phyloP scores from a whole-genome alignment of 2,329 filamentous ascomycete genomes.

The Aspergillus sp. region DNA sequence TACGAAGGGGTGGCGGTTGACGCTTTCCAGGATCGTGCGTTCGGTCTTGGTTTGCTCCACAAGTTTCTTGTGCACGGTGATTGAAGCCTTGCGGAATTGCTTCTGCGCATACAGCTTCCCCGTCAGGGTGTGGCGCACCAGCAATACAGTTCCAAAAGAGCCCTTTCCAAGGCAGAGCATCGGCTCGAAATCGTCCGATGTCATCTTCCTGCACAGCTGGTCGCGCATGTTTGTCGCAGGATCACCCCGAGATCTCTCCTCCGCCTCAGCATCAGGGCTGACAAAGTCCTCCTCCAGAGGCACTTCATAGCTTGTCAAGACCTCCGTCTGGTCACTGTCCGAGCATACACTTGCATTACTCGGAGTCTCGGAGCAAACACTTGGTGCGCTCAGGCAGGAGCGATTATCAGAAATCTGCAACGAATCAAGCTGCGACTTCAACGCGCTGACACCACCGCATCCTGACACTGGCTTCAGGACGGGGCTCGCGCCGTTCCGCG shows the following conservation, averaged over 20 bases:
- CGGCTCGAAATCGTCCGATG: slow-evolving; percentile 79
- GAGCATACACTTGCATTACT: slow-evolving; percentile 57
- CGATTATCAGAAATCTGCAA: slow-evolving; percentile 60
- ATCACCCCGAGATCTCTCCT: slow-evolving; percentile 28
- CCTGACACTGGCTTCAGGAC: slow-evolving; percentile 44
- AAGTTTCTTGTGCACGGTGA: slow-evolving; percentile 91
- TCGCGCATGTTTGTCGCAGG: slow-evolving; percentile 49
- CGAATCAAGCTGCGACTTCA: slow-evolving; percentile 75
- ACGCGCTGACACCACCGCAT: slow-evolving; percentile 66
- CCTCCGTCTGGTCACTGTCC: slow-evolving; percentile 60
- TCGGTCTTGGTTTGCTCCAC: slow-evolving; percentile 98
- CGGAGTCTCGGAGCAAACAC: slow-evolving; percentile 38
- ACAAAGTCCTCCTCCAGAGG: slow-evolving; percentile 78
- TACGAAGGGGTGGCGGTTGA: slow-evolving; percentile 94
- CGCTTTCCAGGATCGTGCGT: slow-evolving; percentile 85
- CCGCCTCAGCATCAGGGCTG: slow-evolving; percentile 48
- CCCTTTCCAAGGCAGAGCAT: slow-evolving; percentile 92
- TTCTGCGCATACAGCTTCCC: slow-evolving; percentile 94
- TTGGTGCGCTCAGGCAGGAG: slow-evolving; percentile 51
- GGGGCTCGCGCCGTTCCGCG: slow-evolving; percentile 37
- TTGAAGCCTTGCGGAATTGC: slow-evolving; percentile 93
- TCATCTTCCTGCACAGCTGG: slow-evolving; percentile 70
- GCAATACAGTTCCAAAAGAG: slow-evolving; percentile 86
- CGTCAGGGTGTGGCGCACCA: slow-evolving; percentile 83
- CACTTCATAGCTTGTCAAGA: slow-evolving; percentile 77